phyloP scores from a whole-genome alignment of 805 yeast genomes.

The Candida lessepsii region DNA sequence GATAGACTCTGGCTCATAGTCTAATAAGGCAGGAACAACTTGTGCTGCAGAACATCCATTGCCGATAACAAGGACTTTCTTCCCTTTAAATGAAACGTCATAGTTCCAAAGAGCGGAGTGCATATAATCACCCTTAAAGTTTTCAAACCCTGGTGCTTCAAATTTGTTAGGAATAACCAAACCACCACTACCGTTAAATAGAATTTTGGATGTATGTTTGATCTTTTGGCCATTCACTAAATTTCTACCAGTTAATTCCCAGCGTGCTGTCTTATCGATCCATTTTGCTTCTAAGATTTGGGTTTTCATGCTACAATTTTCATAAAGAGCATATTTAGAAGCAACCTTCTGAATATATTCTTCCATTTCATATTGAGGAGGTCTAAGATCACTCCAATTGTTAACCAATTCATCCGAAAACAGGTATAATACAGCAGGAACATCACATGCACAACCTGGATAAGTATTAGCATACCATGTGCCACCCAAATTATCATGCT shows the following conservation, averaged over 20 bases:
- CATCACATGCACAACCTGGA: constrained; percentile 46
- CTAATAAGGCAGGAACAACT: constrained; percentile 36
- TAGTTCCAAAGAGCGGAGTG: constrained; percentile 43
- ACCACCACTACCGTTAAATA: constrained; percentile 33
- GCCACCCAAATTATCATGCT: constrained; percentile 40
- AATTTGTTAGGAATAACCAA: constrained; percentile 36
- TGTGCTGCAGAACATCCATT: constrained; percentile 45
- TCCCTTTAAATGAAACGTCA: constrained; percentile 29
- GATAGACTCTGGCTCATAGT: constrained; percentile 22
- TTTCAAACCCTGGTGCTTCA: constrained; percentile 30
- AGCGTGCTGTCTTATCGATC: constrained; percentile 23
- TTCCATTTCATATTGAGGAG: constrained; percentile 43
- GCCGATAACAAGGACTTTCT: constrained; percentile 39
- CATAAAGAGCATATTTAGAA: constrained; percentile 24
- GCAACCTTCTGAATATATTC: constrained; percentile 38
- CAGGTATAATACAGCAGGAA: constrained; percentile 44
- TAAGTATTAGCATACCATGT: constrained; percentile 47
- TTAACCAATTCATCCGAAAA: constrained; percentile 31
- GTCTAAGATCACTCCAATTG: constrained; percentile 38
- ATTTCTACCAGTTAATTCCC: constrained; percentile 29
- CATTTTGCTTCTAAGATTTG: constrained; percentile 21
- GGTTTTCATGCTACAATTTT: constrained; percentile 24
- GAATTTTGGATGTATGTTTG: constrained; percentile 28
- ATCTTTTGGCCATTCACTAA: constrained; percentile 29
- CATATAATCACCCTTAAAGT: constrained; percentile 37